A percentile compares a stretch with the other conserved stretches of the same genome.
These are phyloP conservation scores for Nymphaea thermarum DNA, from an alignment of 164 flowering plant genomes.

Conservation along the genomic window DNA sequence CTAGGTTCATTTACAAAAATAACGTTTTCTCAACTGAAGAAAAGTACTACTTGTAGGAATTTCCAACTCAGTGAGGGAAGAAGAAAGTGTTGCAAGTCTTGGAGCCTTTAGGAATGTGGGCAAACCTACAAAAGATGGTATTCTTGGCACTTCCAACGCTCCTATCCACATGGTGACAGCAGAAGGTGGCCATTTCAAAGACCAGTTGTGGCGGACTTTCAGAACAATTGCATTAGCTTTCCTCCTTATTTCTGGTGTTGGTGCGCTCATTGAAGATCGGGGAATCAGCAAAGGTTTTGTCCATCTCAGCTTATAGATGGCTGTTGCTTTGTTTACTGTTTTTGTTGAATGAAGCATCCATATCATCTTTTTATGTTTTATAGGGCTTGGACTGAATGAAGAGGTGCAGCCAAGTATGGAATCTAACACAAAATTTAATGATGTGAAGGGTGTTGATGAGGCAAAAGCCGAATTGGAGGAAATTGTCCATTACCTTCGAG, in stretches of 20 bases:
- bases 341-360: neutral
- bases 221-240: conserved; percentile 70
- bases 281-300: conserved; percentile 75
- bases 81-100: conserved; percentile 44
- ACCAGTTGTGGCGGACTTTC: conserved; percentile 82
- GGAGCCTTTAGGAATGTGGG: conserved; percentile 62
- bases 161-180: conserved; percentile 85
- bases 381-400: conserved; percentile 87
- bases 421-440: conserved; percentile 82
- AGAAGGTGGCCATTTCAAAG: conserved; percentile 72
- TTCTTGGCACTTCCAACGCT: conserved; percentile 73
- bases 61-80: conserved; percentile 24
- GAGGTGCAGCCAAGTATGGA: conserved; percentile 94
- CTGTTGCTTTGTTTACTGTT: neutral
- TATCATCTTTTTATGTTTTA: neutral
- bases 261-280: conserved; percentile 82
- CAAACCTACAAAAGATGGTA: conserved; percentile 42
- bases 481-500: conserved; percentile 95
- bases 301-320: neutral
- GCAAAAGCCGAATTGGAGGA: conserved; percentile 98
- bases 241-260: conserved; percentile 71
- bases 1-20: neutral
- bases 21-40: neutral
- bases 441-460: conserved; percentile 98
- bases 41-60: conserved; percentile 16